Base-by-base conservation (phyloP, 1,284 basidiomycete genomes). In the Meripilus lineatus region DNA sequence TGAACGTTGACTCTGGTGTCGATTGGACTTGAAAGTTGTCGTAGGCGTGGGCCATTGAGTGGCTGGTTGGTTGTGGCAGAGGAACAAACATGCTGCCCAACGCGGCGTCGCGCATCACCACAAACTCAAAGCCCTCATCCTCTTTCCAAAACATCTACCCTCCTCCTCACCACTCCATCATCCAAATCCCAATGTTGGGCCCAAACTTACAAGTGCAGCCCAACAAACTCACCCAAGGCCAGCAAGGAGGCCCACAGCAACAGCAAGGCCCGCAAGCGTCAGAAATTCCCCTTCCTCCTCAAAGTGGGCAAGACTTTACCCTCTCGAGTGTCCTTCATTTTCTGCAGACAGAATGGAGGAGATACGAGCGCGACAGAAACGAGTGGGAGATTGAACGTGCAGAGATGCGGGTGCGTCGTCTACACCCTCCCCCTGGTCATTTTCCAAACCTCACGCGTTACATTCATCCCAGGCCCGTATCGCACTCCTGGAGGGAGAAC, bases 351-450 rank as follows among this genome's bases (percentile, higher is more conserved):
- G 96, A 99, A 75, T 98, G 94, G 92, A 77, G 96, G 50, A 77
- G 92, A 49, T 94, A 93, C 62, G 94, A 98, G 65, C 85, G 92
- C 63, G 94, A 99, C 69, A 80, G 95, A 58, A 99, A 99, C 65
- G 94, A 98, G 68, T 99, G 94, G 95, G 95, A 98, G 74, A 99
- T 99, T 58, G 95, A 99, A 70, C 76, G 95, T 55, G 95, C 96
- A 26, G 95, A 99, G 69, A 96, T 99, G 93, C 79, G 94, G 74
- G 94, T 93, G 56, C 58, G 87, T 80, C n/a, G 36, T 38, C 37
- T 21, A 3, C 20, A 30, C 18, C 34, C 33, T 37, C 26, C 38
- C 14, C 38, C 30, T 38, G 54, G 20, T 42, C 45, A 36, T 48
- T 44, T 47, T 46, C 48, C 46, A 57, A 50, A 45, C 42, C 49